phyloP scores from a whole-genome alignment of 2,329 filamentous ascomycete species.

The Aspergillus fumigatiaffinis region DNA sequence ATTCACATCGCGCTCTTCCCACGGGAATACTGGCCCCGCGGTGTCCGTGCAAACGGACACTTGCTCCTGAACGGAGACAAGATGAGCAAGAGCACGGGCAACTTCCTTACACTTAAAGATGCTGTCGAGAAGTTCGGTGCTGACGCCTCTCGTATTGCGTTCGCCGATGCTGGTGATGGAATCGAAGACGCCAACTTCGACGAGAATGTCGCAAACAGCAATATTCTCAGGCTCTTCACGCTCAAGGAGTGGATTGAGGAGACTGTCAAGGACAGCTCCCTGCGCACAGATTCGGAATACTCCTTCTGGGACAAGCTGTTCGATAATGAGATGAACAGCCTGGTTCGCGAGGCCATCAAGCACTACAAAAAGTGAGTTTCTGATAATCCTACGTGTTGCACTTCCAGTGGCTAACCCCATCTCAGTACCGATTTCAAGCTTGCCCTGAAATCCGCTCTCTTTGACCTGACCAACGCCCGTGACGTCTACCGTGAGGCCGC shows the following conservation, averaged over 20 bases:
- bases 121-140: constrained; percentile 89
- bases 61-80: constrained; percentile 94
- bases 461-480: constrained; percentile 83
- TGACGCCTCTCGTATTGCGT: constrained; percentile 83
- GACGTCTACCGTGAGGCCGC: constrained; percentile 87
- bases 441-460: constrained; percentile 80
- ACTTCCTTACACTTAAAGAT: constrained; percentile 89
- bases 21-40: constrained; percentile 80
- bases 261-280: constrained; percentile 66
- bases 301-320: constrained; percentile 85
- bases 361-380: constrained; percentile 65
- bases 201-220: constrained; percentile 88
- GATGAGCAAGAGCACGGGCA: constrained; percentile 97
- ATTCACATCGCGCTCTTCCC: constrained; percentile 88
- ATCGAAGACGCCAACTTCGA: constrained; percentile 97
- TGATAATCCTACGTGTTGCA: background rate
- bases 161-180: constrained; percentile 91
- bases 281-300: constrained; percentile 72
- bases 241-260: constrained; percentile 92
- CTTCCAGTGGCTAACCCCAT: constrained; percentile 12
- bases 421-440: constrained; percentile 71
- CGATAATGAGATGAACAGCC: constrained; percentile 83
- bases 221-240: constrained; percentile 78
- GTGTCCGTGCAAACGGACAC: constrained; percentile 86
- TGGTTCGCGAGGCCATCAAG: constrained; percentile 72